Conservation (phyloP, 441 rosid species). For the Theobroma grandiflorum region DNA sequence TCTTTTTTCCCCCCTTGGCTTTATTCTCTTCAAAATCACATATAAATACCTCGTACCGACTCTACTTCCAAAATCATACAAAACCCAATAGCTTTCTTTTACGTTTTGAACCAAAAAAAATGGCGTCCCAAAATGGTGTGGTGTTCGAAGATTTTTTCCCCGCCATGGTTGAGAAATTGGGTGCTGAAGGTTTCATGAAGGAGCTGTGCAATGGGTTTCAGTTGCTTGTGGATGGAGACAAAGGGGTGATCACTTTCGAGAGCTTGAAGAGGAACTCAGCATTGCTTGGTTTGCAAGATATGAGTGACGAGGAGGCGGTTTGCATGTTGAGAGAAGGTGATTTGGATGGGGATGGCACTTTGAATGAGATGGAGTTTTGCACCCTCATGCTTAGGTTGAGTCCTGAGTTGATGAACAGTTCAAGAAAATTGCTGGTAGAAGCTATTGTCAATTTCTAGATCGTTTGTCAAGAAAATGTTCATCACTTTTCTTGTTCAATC, state of each 20-base stretch:
- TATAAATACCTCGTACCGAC: conserved; percentile 10
- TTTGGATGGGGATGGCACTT: conserved; percentile 46
- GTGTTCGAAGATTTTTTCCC: conserved; percentile 48
- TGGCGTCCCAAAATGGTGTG: conserved; percentile 21
- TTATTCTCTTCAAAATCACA: conserved; percentile 15
- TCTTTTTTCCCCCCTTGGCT: not conserved
- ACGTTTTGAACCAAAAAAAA: not conserved
- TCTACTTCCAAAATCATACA: not conserved
- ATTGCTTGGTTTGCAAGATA: conserved; percentile 38
- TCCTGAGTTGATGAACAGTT: conserved; percentile 43
- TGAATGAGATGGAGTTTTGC: conserved; percentile 51
- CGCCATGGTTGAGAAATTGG: conserved; percentile 46
- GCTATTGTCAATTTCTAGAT: conserved; percentile 35
- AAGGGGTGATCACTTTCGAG: conserved; percentile 39
- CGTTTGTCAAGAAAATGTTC: not conserved
- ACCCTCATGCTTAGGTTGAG: conserved; percentile 52
- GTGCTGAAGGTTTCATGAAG: conserved; percentile 46
- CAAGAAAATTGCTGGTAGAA: conserved; percentile 39
- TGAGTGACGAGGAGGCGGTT: conserved; percentile 41
- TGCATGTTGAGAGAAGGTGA: conserved; percentile 50
- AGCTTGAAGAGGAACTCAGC: conserved; percentile 45
- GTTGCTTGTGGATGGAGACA: conserved; percentile 38
- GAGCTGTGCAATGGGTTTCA: conserved; percentile 45
- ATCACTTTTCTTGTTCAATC: not conserved
- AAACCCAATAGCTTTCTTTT: not conserved